A percentile compares a stretch with the other conserved stretches of the same genome.
Conservation (phyloP, 2,329 filamentous ascomycete genomes). For the Xylaria sp. region DNA sequence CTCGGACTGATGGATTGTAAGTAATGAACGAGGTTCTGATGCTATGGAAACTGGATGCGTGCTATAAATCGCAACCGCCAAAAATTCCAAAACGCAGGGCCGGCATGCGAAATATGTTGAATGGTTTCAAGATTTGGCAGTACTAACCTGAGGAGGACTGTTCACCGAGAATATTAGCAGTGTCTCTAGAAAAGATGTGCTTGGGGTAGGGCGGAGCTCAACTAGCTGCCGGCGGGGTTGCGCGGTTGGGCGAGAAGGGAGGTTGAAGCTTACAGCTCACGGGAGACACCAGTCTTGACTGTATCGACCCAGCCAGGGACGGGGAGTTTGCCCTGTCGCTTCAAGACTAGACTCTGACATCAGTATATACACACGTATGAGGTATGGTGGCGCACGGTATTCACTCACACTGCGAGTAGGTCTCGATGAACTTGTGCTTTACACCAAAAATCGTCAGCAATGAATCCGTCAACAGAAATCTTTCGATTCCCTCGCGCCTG, state of each 20-base stretch:
- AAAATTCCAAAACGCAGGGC: no score
- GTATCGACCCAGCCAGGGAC: constrained; percentile 96
- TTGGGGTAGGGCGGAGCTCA: neutral
- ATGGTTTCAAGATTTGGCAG: no score
- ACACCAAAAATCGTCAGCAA: constrained; percentile 62
- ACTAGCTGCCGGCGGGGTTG: neutral
- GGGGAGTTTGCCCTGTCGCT: constrained; percentile 91
- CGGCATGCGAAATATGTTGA: no score
- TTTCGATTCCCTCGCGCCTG: constrained; percentile 76
- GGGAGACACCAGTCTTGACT: constrained; percentile 96
- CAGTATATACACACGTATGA: neutral
- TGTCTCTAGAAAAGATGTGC: neutral
- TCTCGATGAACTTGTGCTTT: constrained; percentile 86
- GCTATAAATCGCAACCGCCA: neutral
- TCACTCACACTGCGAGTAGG: constrained; percentile 71
- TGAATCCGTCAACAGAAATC: constrained; percentile 77
- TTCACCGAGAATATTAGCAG: constrained; percentile 9
- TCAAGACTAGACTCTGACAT: constrained; percentile 62
- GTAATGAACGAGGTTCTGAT: neutral
- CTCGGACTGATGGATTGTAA: constrained; percentile 71
- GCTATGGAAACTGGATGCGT: neutral
- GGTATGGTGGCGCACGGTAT: no score
- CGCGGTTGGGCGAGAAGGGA: constrained; percentile 18
- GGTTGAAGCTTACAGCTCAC: constrained; percentile 82
- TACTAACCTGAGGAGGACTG: constrained; percentile 29